Base-by-base conservation (phyloP, 495 filamentous ascomycete species). In the Daldinia grandis region DNA sequence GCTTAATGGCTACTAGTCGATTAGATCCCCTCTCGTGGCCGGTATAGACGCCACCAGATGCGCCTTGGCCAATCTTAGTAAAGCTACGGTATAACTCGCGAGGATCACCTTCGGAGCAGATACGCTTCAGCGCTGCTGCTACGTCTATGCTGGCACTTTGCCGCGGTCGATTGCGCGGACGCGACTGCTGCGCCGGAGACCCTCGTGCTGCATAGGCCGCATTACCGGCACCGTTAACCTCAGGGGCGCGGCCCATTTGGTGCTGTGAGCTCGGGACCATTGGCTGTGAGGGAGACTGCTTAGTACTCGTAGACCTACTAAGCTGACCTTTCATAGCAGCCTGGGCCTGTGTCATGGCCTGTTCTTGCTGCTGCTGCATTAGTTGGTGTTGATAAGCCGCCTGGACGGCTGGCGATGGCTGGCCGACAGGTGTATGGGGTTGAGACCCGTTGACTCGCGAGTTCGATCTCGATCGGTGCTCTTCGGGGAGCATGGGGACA, bases 31-130 rank as follows among this genome's bases (percentile, higher is more conserved):
- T 86, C 78, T 97, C 92, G 77, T 95, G 94, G 1, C 95, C 95
- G 10, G 94, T 97, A 74, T 88, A 99, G 2, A 99, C 95, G 64
- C 95, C 95, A 63, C 95, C 95, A 14, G 95, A 99, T 31, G 95
- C 95, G 74, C 95, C 95, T 79, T 99, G 95, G 8, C 95, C 95
- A 75, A 99, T 98, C 81, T 98, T 99, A 72, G 89, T 94, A 62
- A 99, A 85, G 54, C 91, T 91, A 58, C 91, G 87, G 76, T 97
- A 99, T 62, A 93, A 87, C 62, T 90, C 89, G 47, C 92, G 91
- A 0, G 95, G 95, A 76, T 99, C 95, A 24, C 89, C 93, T 54
- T 90, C 87, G 38, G 91, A 92, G 77, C 96, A 98, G 66, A 99
- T 98, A 24, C 89, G 88, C 75, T 94, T 90, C 57, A 99, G 82